phyloP scores from a whole-genome alignment of 2,329 filamentous ascomycete species.

The Clarireedia homoeocarpa region DNA sequence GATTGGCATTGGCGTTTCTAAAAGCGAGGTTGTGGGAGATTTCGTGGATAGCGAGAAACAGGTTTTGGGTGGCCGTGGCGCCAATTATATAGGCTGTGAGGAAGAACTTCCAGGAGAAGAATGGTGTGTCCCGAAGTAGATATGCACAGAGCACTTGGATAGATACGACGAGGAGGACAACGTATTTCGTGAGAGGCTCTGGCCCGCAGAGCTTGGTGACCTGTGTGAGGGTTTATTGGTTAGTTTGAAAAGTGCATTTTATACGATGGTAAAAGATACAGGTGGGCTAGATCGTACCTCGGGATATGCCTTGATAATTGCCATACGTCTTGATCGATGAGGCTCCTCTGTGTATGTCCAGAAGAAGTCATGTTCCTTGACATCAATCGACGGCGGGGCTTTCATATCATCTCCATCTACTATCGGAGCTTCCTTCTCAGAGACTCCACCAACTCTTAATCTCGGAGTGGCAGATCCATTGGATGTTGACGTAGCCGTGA shows the following conservation, averaged over 20 bases:
- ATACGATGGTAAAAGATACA: not conserved
- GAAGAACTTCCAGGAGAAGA: conserved; percentile 81
- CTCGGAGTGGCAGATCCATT: conserved; percentile 1
- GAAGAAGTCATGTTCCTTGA: conserved; percentile 56
- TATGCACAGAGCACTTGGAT: conserved; percentile 75
- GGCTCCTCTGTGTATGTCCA: conserved; percentile 99
- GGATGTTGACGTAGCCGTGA: not conserved
- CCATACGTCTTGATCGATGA: conserved; percentile 79
- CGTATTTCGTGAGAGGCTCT: conserved; percentile 90
- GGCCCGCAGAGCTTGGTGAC: conserved; percentile 95
- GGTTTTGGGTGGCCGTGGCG: conserved; percentile 94
- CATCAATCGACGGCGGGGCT: conserved; percentile 15
- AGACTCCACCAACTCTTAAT: not conserved
- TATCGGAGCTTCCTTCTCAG: not conserved
- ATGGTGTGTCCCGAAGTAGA: conserved; percentile 64
- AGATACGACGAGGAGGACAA: conserved; percentile 74
- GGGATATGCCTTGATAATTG: conserved; percentile 96
- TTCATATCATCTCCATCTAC: not conserved
- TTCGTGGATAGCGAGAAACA: conserved; percentile 97
- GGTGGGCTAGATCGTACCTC: conserved; percentile 51
- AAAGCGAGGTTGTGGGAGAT: conserved; percentile 98
- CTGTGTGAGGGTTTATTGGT: conserved; percentile 35
- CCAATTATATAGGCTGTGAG: conserved; percentile 83
- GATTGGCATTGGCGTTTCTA: conserved; percentile 69
- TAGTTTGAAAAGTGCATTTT: not conserved